These are phyloP conservation scores for Stygiomarasmius scandens DNA, from an alignment of 1,284 basidiomycete species.

Conservation along the genomic window DNA sequence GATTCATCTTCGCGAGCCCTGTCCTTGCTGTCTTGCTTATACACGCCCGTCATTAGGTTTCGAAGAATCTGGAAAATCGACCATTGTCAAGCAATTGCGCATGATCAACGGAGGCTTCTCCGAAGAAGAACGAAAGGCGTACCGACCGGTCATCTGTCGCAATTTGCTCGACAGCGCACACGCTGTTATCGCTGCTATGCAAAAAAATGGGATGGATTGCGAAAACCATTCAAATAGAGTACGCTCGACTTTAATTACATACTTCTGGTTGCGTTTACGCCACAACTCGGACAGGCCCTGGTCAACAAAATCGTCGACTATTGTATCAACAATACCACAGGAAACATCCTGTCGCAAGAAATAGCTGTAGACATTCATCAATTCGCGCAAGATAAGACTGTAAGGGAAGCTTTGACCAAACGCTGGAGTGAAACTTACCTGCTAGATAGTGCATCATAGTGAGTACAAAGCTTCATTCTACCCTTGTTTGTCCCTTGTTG, in stretches of 20 bases:
- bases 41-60: too few relatives aligned
- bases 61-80: too few relatives aligned
- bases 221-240: conserved; percentile 77
- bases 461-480: too few relatives aligned
- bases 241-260: conserved; percentile 24
- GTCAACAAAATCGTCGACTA: conserved; percentile 69
- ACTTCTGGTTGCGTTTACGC: too few relatives aligned
- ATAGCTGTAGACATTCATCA: conserved; percentile 81
- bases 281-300: conserved; percentile 44
- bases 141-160: conserved; percentile 82
- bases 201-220: conserved; percentile 87
- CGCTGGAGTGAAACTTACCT: too few relatives aligned
- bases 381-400: too few relatives aligned
- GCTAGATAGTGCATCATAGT: too few relatives aligned
- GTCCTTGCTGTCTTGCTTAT: too few relatives aligned
- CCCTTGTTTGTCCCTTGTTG: conserved; percentile 13
- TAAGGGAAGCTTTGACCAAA: too few relatives aligned
- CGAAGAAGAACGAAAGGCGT: conserved; percentile 78
- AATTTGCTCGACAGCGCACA: conserved; percentile 90
- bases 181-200: conserved; percentile 86
- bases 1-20: too few relatives aligned
- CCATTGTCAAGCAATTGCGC: too few relatives aligned
- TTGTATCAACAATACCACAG: conserved; percentile 42
- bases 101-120: conserved; percentile 94
- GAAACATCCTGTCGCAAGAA: conserved; percentile 56